Evolutionary conservation across 352 stramenopile species (phyloP), one percentile per base, ranked within the genome.

Genomic region (Globisporangium takayamanum): DNA sequence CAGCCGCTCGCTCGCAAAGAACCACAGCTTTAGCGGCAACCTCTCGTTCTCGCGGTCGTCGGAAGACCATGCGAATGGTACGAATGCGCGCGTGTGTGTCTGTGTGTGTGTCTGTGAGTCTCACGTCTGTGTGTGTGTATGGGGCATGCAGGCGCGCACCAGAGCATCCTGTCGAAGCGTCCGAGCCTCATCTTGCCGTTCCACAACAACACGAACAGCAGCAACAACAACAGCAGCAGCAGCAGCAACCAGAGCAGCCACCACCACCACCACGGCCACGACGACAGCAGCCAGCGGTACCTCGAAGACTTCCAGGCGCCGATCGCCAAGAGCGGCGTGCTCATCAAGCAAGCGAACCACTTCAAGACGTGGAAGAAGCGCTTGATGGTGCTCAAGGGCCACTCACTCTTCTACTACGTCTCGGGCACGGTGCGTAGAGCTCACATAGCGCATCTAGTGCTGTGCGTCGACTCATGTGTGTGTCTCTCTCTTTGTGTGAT

Each of bases 351-450:
- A 67, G 83, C 82, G 2, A 91, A 94, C 59, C 84, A 94, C 64
- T 87, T 94, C 49, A 94, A 94, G 67, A 94, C 84, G 50, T 94
- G 84, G 84, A 94, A 94, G 62, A 94, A 94, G 62, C 80, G 84
- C 1, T 76, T 92, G 22, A 94, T 94, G 84, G 83, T 94, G 69
- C 77, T 94, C 15, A 91, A 90, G 61, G 84, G 84, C 1, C 84
- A 94, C 58, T 92, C 82, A 50, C 72, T 94, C 30, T 94, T 94
- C 63, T 94, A 94, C 76, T 94, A 94, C 65, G 84, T 92, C 37
- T 92, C 83, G 5, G 83, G 84, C 54, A 90, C 82, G 75, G 83
- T 93, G 79, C 30, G 72, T 30, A 44, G 45, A 26, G 28, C 41
- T 37, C 18, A 50, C 45, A 25, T 26, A 11, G 44, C 7, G 14